phyloP scores from a whole-genome alignment of 768 basidiomycete species.

The Tricholoma terreum region DNA sequence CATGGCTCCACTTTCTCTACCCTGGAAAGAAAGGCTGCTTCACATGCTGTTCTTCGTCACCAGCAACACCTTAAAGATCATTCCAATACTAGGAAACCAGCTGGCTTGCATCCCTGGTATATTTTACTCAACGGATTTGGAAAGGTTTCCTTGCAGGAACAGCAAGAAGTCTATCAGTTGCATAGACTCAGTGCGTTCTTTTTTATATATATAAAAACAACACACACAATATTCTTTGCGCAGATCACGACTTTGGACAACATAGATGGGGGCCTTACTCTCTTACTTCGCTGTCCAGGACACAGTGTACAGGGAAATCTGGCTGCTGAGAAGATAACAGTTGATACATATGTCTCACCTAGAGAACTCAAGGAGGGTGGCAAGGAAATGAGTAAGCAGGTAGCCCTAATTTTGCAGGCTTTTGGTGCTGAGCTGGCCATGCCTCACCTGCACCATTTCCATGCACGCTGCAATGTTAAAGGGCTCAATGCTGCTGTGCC shows the following conservation, averaged over 20 bases:
- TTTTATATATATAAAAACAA: background rate
- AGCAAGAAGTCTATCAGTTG: background rate
- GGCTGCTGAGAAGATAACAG: background rate
- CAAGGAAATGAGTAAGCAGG: background rate
- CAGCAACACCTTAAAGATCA: background rate
- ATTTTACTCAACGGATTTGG: background rate
- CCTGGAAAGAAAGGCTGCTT: background rate
- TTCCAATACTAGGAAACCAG: background rate
- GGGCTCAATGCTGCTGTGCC: background rate
- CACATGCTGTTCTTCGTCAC: background rate
- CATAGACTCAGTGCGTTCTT: constrained; percentile 5
- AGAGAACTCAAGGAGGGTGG: constrained; percentile 1
- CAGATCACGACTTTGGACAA: constrained; percentile 6
- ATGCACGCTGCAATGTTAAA: constrained; percentile 1
- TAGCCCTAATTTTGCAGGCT: constrained; percentile 9
- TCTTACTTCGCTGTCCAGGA: constrained; percentile 4
- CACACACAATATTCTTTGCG: background rate
- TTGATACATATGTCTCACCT: constrained; percentile 7
- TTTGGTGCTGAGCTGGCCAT: constrained; percentile 11
- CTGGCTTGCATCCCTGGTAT: constrained; percentile 4
- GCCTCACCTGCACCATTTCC: constrained; percentile 9
- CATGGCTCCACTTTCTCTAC: too few species aligned
- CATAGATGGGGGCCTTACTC: constrained; percentile 6
- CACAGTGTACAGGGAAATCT: background rate
- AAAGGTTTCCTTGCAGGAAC: background rate